These are phyloP conservation scores for Kwoniella europaea DNA, from an alignment of 768 basidiomycete genomes.

Conservation along the genomic window DNA sequence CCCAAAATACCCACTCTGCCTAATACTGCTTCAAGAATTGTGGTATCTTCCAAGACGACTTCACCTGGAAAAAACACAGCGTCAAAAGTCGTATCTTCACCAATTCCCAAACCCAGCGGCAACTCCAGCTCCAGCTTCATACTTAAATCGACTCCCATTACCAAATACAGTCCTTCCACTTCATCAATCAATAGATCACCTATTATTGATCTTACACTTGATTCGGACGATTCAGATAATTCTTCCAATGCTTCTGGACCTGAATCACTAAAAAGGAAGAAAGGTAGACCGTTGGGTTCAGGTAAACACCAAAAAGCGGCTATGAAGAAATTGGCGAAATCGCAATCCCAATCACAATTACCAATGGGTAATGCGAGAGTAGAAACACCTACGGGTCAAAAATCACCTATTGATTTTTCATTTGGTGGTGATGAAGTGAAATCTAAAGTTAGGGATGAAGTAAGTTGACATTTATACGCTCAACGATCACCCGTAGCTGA, in stretches of 20 bases:
- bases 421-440: background rate
- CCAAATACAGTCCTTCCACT: no score
- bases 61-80: no score
- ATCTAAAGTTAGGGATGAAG: background rate
- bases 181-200: background rate
- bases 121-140: background rate
- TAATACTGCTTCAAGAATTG: no score
- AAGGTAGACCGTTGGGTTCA: constrained; percentile 29
- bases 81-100: no score
- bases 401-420: background rate
- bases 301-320: constrained; percentile 29
- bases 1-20: background rate
- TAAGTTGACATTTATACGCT: background rate
- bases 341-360: constrained; percentile 1
- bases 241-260: background rate
- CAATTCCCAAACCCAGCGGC: no score
- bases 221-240: constrained; percentile 7
- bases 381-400: background rate
- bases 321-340: constrained; percentile 10
- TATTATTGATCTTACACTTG: constrained; percentile 3
- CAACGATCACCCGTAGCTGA: background rate
- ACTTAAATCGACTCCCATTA: no score
- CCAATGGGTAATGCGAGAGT: background rate
- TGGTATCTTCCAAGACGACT: no score
- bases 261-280: constrained; percentile 5